These are phyloP conservation scores for Friedmanniomyces simplex DNA, from an alignment of 495 filamentous ascomycete species.

Conservation along the genomic window DNA sequence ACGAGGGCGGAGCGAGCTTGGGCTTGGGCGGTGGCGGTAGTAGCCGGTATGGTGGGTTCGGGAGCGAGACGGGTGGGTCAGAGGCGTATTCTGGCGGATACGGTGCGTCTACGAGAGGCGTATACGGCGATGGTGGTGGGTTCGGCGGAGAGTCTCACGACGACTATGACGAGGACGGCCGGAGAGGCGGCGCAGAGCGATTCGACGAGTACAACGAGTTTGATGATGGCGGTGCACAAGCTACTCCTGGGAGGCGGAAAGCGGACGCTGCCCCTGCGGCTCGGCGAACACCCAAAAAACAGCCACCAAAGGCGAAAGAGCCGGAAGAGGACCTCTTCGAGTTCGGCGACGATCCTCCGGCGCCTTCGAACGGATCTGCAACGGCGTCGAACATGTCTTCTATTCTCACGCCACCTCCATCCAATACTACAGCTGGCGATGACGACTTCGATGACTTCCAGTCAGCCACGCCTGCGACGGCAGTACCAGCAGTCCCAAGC, in stretches of 20 bases:
- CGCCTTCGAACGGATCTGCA: constrained; percentile 10
- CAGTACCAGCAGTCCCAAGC: constrained; percentile 34
- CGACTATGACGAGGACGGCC: constrained; percentile 37
- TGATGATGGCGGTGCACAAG: constrained; percentile 57
- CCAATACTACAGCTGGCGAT: constrained; percentile 50
- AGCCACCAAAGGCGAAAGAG: constrained; percentile 65
- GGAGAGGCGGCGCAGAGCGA: constrained; percentile 48
- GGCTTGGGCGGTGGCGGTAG: constrained; percentile 30
- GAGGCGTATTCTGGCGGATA: constrained; percentile 61
- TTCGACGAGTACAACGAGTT: constrained; percentile 98
- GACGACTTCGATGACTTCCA: constrained; percentile 99
- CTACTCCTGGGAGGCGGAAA: constrained; percentile 39
- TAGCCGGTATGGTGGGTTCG: constrained; percentile 80
- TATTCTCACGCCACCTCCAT: constrained; percentile 34
- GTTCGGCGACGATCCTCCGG: constrained; percentile 57
- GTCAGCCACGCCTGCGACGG: constrained; percentile 57
- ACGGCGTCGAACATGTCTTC: not conserved
- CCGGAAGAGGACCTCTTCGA: constrained; percentile 81
- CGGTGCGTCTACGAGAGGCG: constrained; percentile 49
- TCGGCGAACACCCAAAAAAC: constrained; percentile 41
- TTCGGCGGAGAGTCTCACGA: constrained; percentile 63
- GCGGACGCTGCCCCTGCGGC: constrained; percentile 34
- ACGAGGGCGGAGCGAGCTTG: constrained; percentile 64
- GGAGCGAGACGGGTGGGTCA: constrained; percentile 50
- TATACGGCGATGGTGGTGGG: constrained; percentile 88